Evolutionary conservation across 495 filamentous ascomycete genomes (phyloP).

Genomic region (Paragyromitra xinjiangensis): DNA sequence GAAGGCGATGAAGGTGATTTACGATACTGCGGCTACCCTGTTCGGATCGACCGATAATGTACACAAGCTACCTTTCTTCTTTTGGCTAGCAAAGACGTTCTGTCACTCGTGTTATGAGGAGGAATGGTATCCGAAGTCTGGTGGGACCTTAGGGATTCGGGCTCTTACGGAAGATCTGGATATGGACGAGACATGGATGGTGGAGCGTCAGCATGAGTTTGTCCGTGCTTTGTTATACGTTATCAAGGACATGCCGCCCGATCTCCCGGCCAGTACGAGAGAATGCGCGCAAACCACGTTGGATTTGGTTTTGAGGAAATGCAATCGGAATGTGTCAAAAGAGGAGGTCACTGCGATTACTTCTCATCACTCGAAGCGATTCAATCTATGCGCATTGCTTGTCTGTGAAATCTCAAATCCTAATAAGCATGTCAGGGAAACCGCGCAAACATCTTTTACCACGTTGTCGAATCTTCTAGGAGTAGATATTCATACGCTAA

Average conservation of each 20-base stretch:
- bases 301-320: constrained; percentile 75
- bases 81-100: constrained; percentile 78
- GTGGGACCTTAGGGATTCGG: constrained; percentile 88
- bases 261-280: constrained; percentile 86
- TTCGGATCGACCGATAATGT: constrained; percentile 78
- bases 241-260: constrained; percentile 94
- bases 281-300: constrained; percentile 81
- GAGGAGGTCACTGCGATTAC: constrained; percentile 69
- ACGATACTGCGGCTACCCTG: constrained; percentile 78
- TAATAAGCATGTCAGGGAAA: constrained; percentile 90
- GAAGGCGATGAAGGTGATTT: constrained; percentile 75
- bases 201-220: constrained; percentile 81
- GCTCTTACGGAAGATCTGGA: constrained; percentile 80
- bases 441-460: constrained; percentile 80
- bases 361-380: constrained; percentile 68
- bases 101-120: constrained; percentile 95
- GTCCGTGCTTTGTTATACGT: constrained; percentile 89
- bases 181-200: constrained; percentile 83
- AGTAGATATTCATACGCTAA: constrained; percentile 81
- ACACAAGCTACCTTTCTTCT: constrained; percentile 79
- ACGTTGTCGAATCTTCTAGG: constrained; percentile 78
- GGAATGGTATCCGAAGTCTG: constrained; percentile 96
- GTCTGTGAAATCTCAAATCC: constrained; percentile 89
- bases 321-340: constrained; percentile 76
- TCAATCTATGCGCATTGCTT: constrained; percentile 80